Evolutionary conservation across 495 filamentous ascomycete species (phyloP), one percentile per base, ranked within the genome.

Genomic region (Penicillium dipodomyicola): DNA sequence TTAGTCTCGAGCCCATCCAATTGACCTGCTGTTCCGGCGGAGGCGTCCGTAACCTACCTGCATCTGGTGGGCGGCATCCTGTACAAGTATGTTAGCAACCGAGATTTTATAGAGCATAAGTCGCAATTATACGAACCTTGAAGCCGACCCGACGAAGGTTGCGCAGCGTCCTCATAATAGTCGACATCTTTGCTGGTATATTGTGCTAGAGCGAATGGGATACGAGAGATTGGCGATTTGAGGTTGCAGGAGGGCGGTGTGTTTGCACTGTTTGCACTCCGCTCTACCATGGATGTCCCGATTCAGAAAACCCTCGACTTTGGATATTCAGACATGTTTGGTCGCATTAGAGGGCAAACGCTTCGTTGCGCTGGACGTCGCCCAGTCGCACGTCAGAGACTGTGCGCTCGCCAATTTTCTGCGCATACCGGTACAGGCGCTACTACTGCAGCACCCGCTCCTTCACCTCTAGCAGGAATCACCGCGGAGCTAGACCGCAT

Each of bases 21-120:
- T 48, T 42, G 29, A 27, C 32, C 41, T 43, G 29, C 48, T 63
- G 42, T 54, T 51, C 54, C 39, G 47, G 40, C 32, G 52, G 43
- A 58, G 41, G 52, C 50, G 46, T 49, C 51, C 59, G 59, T 45
- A 49, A 62, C 58, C 77, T 87, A 96, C 92, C 77, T 92, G 86
- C 83, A 98, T 84, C 79, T 98, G 94, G 72, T 92, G 89, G 73
- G 76, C 87, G 78, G 86, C 91, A 66, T 96, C 88, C 91, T 96
- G 67, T 44, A 54, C 48, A 57, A 54, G 29, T 35, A 41, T 51
- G 72, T 76, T 72, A 79, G 75, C 64, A 62, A 46, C 17, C 20
- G 6, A 15, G 30, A 6, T 44, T 43, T 9, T 33, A 2, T 20
- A 19, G 22, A n/a, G 30, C 41, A 11, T 2, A 52, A n/a, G 46